Conservation (phyloP, 495 filamentous ascomycete genomes). For the Penicillium dipodomyicola region DNA sequence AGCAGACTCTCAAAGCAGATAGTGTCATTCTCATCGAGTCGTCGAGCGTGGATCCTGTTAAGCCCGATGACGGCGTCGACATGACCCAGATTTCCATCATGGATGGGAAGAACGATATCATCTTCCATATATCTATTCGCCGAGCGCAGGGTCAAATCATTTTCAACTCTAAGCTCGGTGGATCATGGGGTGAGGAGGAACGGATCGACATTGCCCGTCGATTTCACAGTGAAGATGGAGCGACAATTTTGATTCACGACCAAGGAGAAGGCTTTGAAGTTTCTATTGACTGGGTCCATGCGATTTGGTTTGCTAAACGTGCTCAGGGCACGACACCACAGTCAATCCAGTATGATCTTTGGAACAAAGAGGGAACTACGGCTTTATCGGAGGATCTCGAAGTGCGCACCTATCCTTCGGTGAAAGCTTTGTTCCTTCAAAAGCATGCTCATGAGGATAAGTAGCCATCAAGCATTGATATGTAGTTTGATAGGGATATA, state of each 20-base stretch:
- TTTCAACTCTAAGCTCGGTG: constrained; percentile 7
- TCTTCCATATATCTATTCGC: constrained; percentile 13
- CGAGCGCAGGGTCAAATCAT: constrained; percentile 5
- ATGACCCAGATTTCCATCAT: constrained; percentile 5
- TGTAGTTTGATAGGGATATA: neutral
- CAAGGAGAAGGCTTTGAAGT: constrained; percentile 13
- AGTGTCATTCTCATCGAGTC: constrained; percentile 15
- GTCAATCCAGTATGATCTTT: constrained; percentile 2
- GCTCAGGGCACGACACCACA: neutral
- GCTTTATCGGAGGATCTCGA: constrained; percentile 5
- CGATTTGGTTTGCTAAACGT: constrained; percentile 12
- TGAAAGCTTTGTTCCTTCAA: constrained; percentile 14
- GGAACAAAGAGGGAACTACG: constrained; percentile 1
- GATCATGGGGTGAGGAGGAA: constrained; percentile 10
- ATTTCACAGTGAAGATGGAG: constrained; percentile 4
- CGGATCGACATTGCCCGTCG: neutral
- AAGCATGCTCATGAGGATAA: constrained; percentile 5
- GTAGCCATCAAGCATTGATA: neutral
- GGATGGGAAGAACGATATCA: neutral
- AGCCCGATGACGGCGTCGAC: constrained; percentile 2
- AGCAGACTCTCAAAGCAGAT: constrained; percentile 8
- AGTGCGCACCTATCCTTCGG: constrained; percentile 11
- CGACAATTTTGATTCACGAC: constrained; percentile 12
- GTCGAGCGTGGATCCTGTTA: neutral
- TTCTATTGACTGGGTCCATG: constrained; percentile 12